These are phyloP conservation scores for Chalciporus sp. DNA, from an alignment of 1,284 basidiomycete genomes.

Conservation along the genomic window DNA sequence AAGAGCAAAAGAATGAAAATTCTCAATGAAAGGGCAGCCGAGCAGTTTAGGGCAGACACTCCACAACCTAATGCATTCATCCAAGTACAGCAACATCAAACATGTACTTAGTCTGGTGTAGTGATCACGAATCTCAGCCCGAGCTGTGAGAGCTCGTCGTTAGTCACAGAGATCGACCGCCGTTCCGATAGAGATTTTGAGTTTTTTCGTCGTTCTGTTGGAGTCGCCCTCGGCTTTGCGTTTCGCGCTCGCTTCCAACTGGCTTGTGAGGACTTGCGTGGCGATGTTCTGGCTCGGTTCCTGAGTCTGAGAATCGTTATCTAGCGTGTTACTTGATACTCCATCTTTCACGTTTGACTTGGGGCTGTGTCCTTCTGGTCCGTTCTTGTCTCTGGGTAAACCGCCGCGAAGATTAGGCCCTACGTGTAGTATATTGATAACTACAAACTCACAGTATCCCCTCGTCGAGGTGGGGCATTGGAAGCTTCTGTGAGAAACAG, in stretches of 20 bases:
- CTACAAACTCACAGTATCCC: constrained; percentile 22
- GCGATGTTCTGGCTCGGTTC: constrained; percentile 46
- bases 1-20: constrained; percentile 3
- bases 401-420: not conserved
- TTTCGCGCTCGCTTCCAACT: constrained; percentile 28
- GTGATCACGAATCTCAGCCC: no score
- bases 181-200: constrained; percentile 56
- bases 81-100: not conserved
- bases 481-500: constrained; percentile 7
- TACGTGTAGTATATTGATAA: not conserved
- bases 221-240: constrained; percentile 30
- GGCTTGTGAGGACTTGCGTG: constrained; percentile 11
- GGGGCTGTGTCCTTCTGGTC: not conserved
- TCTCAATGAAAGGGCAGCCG: not conserved
- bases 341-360: not conserved
- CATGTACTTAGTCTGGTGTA: no score
- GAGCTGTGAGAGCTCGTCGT: constrained; percentile 9
- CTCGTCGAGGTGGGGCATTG: constrained; percentile 27
- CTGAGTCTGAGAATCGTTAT: constrained; percentile 50
- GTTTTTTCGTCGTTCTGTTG: constrained; percentile 45
- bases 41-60: constrained; percentile 35
- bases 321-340: constrained; percentile 5
- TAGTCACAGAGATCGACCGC: constrained; percentile 63
- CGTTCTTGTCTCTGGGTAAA: constrained; percentile 5
- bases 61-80: not conserved